Conservation (phyloP, 805 yeast species). For the Deakozyma indianensis region DNA sequence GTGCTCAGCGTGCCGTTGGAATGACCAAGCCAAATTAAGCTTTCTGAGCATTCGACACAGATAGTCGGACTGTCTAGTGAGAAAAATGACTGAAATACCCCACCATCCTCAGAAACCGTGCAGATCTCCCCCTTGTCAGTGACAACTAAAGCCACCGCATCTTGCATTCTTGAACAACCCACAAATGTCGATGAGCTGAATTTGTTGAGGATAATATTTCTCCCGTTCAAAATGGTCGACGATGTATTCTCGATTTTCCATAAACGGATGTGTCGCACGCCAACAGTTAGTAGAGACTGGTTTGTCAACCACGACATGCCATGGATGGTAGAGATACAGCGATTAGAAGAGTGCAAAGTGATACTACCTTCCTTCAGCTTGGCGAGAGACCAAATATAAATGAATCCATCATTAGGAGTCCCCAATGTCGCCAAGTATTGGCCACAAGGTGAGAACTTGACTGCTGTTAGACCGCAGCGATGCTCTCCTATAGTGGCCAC, state of each 20-base stretch:
- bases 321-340: constrained; percentile 46
- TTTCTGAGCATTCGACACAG: not conserved
- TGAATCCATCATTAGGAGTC: constrained; percentile 50
- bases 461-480: constrained; percentile 42
- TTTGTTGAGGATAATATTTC: constrained; percentile 41
- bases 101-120: constrained; percentile 1
- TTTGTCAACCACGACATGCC: constrained; percentile 42
- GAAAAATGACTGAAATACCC: not conserved
- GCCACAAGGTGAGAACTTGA: constrained; percentile 48
- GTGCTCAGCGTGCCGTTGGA: too few relatives aligned
- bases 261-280: constrained; percentile 44
- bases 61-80: not conserved
- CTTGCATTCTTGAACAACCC: constrained; percentile 22
- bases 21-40: not conserved
- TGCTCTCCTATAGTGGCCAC: constrained; percentile 45
- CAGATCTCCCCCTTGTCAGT: constrained; percentile 16
- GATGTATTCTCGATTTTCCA: constrained; percentile 35
- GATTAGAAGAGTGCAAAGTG: constrained; percentile 35
- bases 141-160: constrained; percentile 14
- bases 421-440: constrained; percentile 46
- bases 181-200: constrained; percentile 37
- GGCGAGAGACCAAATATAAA: constrained; percentile 43
- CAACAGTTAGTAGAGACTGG: constrained; percentile 36
- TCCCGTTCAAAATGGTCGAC: constrained; percentile 33
- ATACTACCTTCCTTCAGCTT: constrained; percentile 16